Base-by-base conservation (phyloP, 1,139 yeast genomes). In the Yamadazyma atmosphaerica region DNA sequence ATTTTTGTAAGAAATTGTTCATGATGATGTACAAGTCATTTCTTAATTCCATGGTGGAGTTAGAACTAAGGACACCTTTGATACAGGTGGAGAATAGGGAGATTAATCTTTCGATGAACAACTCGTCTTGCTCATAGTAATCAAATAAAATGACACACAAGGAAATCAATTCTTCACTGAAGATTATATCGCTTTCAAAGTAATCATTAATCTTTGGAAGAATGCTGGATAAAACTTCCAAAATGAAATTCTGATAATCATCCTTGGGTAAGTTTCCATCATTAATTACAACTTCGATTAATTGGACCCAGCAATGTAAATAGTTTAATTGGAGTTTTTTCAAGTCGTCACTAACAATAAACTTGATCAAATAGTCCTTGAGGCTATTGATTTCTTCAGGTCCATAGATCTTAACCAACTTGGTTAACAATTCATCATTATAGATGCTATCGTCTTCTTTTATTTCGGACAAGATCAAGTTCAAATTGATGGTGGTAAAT, bases 291-390 rank as follows among this genome's bases (percentile, higher is more conserved):
- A 88, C 80, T 45, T 87, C 86, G 26, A 87, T 81, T 37, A 89
- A 61, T 49, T 83, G 85, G 24, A 84, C 81, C 98, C 98, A 90
- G 0, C 95, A 78, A 51, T 81, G 86, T 21, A 90, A 63, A 41
- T 83, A 79, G 7, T 74, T 65, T 34, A 83, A 64, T 46, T 86
- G 94, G 4, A 72, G 65, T 1, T 68, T 58, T 40, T 74, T 72
- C 49, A 80, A 72, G 30, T 69, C 68, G 25, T 68, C 65, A 26
- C 65, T 65, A 10, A 77, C 62, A 13, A 79, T 51, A 32, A 67
- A 66, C 45, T 72, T 74, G 1, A 68, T 63, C 24, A 77, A 50
- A 42, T 72, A 68, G 11, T 62, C 64, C 27, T 64, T 33, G 11
- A 44, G 38, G 17, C 37, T 31, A 15, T 16, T 19, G 25, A 27